Evolutionary conservation across 164 flowering plant genomes (phyloP).

Genomic region (Macadamia integrifolia): DNA sequence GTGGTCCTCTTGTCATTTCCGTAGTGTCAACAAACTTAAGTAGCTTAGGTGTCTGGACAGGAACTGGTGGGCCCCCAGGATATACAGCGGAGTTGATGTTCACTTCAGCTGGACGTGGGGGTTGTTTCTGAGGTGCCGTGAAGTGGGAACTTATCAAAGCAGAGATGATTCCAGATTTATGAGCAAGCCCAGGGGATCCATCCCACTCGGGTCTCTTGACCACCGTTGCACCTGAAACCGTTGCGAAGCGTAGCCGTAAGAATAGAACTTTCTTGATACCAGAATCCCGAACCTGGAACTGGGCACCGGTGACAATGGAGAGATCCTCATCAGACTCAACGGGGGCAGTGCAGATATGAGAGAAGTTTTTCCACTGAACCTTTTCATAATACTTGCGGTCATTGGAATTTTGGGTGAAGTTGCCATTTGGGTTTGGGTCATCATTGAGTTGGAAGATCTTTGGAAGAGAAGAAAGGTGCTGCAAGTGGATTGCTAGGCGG

Average conservation of each 20-base stretch:
- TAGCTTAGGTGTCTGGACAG: slow-evolving; percentile 64
- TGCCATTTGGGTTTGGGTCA: slow-evolving; percentile 45
- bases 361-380: slow-evolving; percentile 86
- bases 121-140: slow-evolving; percentile 58
- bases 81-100: slow-evolving; percentile 86
- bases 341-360: slow-evolving; percentile 97
- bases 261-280: slow-evolving; percentile 77
- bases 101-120: slow-evolving; percentile 86
- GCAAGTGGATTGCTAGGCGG: slow-evolving; percentile 74
- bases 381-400: slow-evolving; percentile 74
- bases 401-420: slow-evolving; percentile 31
- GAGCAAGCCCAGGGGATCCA: slow-evolving; percentile 70
- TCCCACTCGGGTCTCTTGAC: slow-evolving; percentile 80
- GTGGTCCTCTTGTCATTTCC: slow-evolving; percentile 92
- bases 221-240: slow-evolving; percentile 51
- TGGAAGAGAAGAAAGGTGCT: slow-evolving; percentile 86
- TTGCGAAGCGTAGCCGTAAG: slow-evolving; percentile 67
- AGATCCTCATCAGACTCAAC: slow-evolving; percentile 77
- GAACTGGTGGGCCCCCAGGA: slow-evolving; percentile 95
- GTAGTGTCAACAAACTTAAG: slow-evolving; percentile 77
- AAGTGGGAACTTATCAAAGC: slow-evolving; percentile 85
- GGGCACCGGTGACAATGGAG: slow-evolving; percentile 85
- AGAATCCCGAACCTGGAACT: slow-evolving; percentile 62
- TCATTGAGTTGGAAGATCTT: slow-evolving; percentile 54
- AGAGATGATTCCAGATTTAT: slow-evolving; percentile 86